Base-by-base conservation (phyloP, 129 eudicot genomes). In the Centella asiatica region DNA sequence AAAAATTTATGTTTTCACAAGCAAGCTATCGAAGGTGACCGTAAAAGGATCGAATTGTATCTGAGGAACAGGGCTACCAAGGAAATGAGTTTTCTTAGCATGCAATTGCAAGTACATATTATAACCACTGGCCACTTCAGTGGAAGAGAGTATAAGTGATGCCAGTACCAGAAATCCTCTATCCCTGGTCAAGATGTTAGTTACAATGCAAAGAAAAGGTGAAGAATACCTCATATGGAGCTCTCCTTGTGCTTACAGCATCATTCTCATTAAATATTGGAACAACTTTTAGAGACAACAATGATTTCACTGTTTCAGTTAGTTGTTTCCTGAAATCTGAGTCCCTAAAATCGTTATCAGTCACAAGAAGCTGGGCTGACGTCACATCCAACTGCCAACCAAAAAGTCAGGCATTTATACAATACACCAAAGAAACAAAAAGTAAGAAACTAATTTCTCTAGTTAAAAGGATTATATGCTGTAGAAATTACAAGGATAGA, bases 211-310 rank as follows among this genome's bases (percentile, higher is more conserved):
- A 67, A 66, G 26, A 28, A 67, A n/a, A n/a, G n/a, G 2, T 66
- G 15, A 25, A 25, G 62, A 77, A 65, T 64, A 90, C 97, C 95
- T 86, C 95, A 66, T 90, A 90, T 49, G 97, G 97, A 69, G 97
- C 97, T 70, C 70, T 83, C 63, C 97, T 79, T 52, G 95, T 90
- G 61, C 97, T 90, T 33, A 90, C 77, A n/a, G 95, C 95, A 61
- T 90, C 97, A 67, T 90, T 90, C 65, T 90, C 98, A 63, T 86
- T 87, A 69, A 90, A 87, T 67, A 87, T 73, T 0, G 98, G 98
- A 64, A 84, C 70, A 40, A 86, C 94, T 72, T 86, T 90, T 20
- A 79, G 70, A 24, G 79, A 65, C 60, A 90, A 56, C 57, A 90
- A 66, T 24, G 89, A 77, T n/a, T 86, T 67, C 15, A 90, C 95